A percentile compares a stretch with the other conserved stretches of the same genome.
phyloP scores from a whole-genome alignment of 352 stramenopile genomes.

The Globisporangium lucens region DNA sequence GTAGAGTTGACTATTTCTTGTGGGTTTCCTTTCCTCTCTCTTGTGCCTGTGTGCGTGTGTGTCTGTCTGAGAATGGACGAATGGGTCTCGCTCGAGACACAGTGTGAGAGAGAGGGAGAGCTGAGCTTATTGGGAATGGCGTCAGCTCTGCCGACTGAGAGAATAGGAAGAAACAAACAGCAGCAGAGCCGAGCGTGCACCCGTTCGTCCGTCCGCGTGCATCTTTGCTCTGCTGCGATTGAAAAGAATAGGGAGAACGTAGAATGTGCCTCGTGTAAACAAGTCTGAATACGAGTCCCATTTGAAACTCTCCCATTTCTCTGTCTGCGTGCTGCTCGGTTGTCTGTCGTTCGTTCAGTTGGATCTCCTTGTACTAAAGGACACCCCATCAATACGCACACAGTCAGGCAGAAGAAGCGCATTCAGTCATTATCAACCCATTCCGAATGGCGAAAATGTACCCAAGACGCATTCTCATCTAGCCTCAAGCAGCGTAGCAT shows the following conservation, averaged over 20 bases:
- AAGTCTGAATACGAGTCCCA: not conserved
- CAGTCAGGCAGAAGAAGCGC: too few species aligned
- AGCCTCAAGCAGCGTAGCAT: too few species aligned
- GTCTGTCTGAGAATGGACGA: not conserved
- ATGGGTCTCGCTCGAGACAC: not conserved
- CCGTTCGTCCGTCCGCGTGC: too few species aligned
- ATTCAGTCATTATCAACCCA: not conserved
- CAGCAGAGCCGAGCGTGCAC: not conserved
- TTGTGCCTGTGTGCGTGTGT: not conserved
- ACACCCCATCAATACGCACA: too few species aligned
- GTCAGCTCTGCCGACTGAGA: not conserved
- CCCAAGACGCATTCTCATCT: not conserved
- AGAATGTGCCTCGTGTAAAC: not conserved
- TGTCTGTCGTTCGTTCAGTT: not conserved
- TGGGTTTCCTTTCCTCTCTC: slow-evolving; percentile 30
- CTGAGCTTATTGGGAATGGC: not conserved
- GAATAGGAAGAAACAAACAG: slow-evolving; percentile 1
- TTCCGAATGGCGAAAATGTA: not conserved
- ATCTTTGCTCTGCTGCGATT: not conserved
- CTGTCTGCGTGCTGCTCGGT: not conserved
- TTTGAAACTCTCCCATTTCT: not conserved
- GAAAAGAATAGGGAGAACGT: not conserved
- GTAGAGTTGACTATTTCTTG: slow-evolving; percentile 73
- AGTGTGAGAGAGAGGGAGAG: not conserved
- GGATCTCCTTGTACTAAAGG: not conserved